Evolutionary conservation across 2,329 filamentous ascomycete species (phyloP), one percentile per base, ranked within the genome.

Genomic region (Fusarium xylarioides): DNA sequence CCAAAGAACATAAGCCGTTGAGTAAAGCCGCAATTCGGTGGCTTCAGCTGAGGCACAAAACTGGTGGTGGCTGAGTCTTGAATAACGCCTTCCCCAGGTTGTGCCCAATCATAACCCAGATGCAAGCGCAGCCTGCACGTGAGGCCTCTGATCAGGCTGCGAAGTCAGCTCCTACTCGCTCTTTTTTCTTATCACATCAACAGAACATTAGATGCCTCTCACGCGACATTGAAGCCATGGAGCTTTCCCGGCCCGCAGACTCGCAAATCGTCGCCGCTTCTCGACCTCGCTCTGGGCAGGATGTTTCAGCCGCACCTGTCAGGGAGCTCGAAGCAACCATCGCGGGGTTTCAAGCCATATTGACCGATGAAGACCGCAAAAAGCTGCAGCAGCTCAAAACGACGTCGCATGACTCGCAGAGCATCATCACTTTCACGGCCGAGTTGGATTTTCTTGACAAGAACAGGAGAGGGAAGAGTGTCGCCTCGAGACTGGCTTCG

Each of bases 381-480:
- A 54, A 37, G 14, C 16, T 75, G 12, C 58, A 74, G 1, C 12
- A 43, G 9, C 32, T 75, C 4, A 71, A 68, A 38, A 11, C 5
- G 0, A 43, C 43, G 1, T 18, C 63, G 2, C 60, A 75, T 2
- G 73, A 75, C 26, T 34, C 66, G 0, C 71, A 73, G 11, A 68
- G 66, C 4, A 71, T 75, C 11, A 68, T 75, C 1, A 63, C 21
- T 1, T 75, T 75, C 3, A 75, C 73, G 0, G 71, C 69, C 3
- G 47, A 66, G 7, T 21, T 75, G 0, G 73, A 75, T 14, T 19
- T 30, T 5, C 21, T 66, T 0, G 69, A 74, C 2, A n/a, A 42
- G 1, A 68, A 52, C 0, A 26, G 73, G 1, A 23, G 71, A 32
- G 73, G 71, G 1, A 73, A 66, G 32, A 75, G 71, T 4, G 50